Evolutionary conservation across 2,329 filamentous ascomycete species (phyloP).

Genomic region (Metarhizium robertsii): DNA sequence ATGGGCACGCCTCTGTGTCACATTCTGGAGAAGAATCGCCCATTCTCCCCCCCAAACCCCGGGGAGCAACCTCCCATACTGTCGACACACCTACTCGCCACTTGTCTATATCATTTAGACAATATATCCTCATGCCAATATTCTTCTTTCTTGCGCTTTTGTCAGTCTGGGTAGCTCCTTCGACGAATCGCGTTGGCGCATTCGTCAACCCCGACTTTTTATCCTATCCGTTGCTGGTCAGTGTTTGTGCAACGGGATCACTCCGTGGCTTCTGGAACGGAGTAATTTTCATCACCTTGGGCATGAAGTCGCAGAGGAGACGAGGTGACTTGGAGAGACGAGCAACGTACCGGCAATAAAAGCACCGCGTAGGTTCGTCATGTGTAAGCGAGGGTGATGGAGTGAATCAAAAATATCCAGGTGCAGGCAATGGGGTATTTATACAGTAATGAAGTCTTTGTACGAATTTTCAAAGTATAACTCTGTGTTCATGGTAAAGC

Average conservation of each 20-base stretch:
- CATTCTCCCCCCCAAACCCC: not conserved
- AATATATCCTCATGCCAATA: not conserved
- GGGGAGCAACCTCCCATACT: not conserved
- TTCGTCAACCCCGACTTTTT: not conserved
- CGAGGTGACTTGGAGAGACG: too few species aligned
- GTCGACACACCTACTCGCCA: not conserved
- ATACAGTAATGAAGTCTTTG: too few species aligned
- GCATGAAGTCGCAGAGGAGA: not conserved
- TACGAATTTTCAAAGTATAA: too few species aligned
- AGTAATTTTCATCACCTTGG: not conserved
- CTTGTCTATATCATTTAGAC: not conserved
- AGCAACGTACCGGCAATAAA: too few species aligned
- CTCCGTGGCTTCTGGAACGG: not conserved
- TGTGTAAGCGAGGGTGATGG: too few species aligned
- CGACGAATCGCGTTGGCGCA: not conserved
- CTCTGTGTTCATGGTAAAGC: too few species aligned
- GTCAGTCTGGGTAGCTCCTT: not conserved
- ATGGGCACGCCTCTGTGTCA: not conserved
- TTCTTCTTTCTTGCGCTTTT: not conserved
- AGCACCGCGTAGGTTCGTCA: too few species aligned
- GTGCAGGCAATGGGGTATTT: too few species aligned
- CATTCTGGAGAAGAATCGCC: not conserved
- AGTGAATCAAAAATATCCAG: too few species aligned
- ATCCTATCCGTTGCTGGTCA: not conserved
- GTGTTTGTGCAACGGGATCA: not conserved